These are phyloP conservation scores for Paecilomyces sp. DNA, from an alignment of 2,329 filamentous ascomycete species.

Conservation along the genomic window DNA sequence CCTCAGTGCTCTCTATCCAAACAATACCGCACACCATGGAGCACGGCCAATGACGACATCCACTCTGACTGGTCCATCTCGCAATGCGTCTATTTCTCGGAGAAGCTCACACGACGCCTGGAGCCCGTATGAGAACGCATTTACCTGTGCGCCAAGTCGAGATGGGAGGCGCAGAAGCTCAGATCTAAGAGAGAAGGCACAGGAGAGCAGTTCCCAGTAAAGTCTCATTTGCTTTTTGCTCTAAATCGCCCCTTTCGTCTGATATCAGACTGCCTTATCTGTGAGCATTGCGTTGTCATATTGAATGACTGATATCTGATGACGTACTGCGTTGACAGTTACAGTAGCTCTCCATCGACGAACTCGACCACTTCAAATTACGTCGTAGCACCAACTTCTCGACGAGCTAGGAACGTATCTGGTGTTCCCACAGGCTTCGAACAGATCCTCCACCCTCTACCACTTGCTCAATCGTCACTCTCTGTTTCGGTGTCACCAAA, in stretches of 20 bases:
- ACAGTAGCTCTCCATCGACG: not conserved
- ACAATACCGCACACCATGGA: not conserved
- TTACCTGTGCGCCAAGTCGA: not conserved
- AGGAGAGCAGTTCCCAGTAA: not conserved
- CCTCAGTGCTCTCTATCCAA: not conserved
- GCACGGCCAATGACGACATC: not conserved
- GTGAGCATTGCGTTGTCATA: not conserved
- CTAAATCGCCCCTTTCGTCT: not conserved
- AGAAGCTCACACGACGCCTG: not conserved
- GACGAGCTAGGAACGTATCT: slow-evolving; percentile 11
- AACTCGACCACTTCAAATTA: not conserved
- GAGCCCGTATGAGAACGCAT: not conserved
- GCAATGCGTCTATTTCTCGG: not conserved
- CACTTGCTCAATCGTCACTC: slow-evolving; percentile 9
- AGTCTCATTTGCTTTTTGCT: not conserved
- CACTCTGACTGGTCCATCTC: not conserved
- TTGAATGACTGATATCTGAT: not conserved
- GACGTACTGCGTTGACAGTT: not conserved
- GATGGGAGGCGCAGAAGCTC: not conserved
- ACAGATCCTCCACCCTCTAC: slow-evolving; percentile 19
- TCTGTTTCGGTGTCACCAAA: slow-evolving; percentile 16
- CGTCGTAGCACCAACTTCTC: slow-evolving; percentile 14
- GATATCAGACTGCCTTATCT: not conserved
- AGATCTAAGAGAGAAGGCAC: not conserved
- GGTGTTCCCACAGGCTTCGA: slow-evolving; percentile 31